phyloP scores from a whole-genome alignment of 1,284 basidiomycete species.

The Takashimella tepidaria region DNA sequence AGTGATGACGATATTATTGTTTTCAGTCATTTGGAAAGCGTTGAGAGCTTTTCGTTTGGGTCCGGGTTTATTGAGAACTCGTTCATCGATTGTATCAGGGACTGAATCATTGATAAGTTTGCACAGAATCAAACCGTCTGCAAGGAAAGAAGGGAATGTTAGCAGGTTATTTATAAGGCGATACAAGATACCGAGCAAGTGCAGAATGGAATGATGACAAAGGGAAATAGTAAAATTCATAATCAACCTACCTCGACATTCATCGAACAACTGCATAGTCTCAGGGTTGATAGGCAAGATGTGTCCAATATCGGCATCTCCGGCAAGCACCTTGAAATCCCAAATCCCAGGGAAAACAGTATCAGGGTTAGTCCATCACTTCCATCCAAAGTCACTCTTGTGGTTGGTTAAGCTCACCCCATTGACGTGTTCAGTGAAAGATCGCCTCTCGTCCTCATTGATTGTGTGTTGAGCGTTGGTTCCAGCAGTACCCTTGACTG shows the following conservation, averaged over 20 bases:
- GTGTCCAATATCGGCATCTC: constrained; percentile 75
- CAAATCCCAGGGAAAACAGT: background rate
- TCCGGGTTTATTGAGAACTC: constrained; percentile 88
- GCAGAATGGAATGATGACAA: no score
- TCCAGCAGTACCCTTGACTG: constrained; percentile 82
- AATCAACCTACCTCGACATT: constrained; percentile 59
- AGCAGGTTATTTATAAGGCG: background rate
- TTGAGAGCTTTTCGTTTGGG: constrained; percentile 61
- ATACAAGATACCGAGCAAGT: no score
- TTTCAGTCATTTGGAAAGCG: constrained; percentile 98
- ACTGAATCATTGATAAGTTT: constrained; percentile 99
- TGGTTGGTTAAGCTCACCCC: no score
- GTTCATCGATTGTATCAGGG: constrained; percentile 96
- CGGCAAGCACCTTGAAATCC: constrained; percentile 80
- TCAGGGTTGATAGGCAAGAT: constrained; percentile 92
- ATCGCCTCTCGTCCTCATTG: constrained; percentile 92
- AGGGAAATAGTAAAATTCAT: no score
- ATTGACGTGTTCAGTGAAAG: constrained; percentile 98
- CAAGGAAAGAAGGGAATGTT: no score
- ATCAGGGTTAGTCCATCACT: background rate
- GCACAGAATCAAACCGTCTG: constrained; percentile 89
- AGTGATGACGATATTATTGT: constrained; percentile 99
- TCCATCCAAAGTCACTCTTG: constrained; percentile 54
- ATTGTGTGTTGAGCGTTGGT: constrained; percentile 96
- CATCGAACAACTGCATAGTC: constrained; percentile 98